A percentile compares a stretch with the other conserved stretches of the same genome.
Conservation (phyloP, 345 rosid genomes). For the Kernera saxatilis region DNA sequence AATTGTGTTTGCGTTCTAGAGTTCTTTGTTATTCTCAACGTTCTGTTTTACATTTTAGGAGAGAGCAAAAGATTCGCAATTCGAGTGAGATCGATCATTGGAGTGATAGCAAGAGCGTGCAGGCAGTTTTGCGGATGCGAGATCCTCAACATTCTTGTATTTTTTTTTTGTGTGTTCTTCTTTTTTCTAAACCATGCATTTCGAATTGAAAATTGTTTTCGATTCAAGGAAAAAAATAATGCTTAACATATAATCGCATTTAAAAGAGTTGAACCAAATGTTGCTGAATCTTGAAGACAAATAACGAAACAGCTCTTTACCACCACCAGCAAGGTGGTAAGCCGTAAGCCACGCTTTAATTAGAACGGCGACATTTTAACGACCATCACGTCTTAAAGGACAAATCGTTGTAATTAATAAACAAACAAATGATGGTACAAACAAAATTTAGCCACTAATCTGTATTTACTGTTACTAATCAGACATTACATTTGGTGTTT, state of each 20-base stretch:
- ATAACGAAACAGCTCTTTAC: background rate
- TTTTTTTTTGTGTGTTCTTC: no score
- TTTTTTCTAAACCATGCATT: no score
- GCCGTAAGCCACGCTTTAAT: background rate
- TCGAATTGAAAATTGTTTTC: no score
- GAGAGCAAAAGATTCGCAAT: no score
- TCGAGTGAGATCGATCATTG: no score
- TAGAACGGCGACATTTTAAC: slow-evolving; percentile 8
- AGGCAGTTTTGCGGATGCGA: no score
- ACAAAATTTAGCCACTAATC: background rate
- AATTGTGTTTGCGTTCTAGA: no score
- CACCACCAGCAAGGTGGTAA: slow-evolving; percentile 1
- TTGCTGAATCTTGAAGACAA: slow-evolving; percentile 27
- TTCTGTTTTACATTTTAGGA: no score
- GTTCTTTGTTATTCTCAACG: no score
- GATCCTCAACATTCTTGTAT: no score
- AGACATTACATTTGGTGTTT: background rate
- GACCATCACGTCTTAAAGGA: background rate
- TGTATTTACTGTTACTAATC: background rate
- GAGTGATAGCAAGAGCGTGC: no score
- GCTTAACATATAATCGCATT: no score
- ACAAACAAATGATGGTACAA: background rate
- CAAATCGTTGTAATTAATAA: background rate
- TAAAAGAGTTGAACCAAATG: background rate
- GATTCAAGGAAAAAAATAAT: background rate